These are phyloP conservation scores for Theileria parva DNA, from an alignment of 169 alveolate species.

Conservation along the genomic window DNA sequence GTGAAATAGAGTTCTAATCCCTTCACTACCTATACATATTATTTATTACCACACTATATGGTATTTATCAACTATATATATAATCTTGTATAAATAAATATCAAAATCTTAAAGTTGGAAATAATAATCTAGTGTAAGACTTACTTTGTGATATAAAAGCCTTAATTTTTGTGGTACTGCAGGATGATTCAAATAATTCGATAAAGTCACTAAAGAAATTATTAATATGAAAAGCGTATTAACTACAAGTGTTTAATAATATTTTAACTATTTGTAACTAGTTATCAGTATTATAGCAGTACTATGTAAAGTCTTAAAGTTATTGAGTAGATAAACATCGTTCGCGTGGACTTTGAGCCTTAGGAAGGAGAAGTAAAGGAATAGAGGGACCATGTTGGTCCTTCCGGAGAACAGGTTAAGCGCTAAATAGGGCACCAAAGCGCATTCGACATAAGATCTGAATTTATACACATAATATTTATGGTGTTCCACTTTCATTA, in stretches of 20 bases:
- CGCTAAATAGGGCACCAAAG: constrained; percentile 31
- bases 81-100: background rate
- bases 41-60: background rate
- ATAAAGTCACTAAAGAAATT: background rate
- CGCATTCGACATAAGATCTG: constrained; percentile 39
- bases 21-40: constrained; percentile 1
- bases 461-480: background rate
- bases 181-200: background rate
- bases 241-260: background rate
- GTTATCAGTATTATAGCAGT: background rate
- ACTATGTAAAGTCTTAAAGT: background rate
- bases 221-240: too few species aligned
- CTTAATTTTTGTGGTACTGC: constrained; percentile 20
- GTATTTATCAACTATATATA: too few species aligned
- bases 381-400: constrained; percentile 19
- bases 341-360: constrained; percentile 27
- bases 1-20: constrained; percentile 10
- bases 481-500: constrained; percentile 24
- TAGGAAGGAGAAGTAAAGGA: constrained; percentile 47
- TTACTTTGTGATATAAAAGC: constrained; percentile 8
- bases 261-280: background rate
- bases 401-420: constrained; percentile 8
- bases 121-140: background rate
- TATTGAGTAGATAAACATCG: constrained; percentile 6
- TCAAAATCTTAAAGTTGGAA: background rate